phyloP scores from a whole-genome alignment of 2,329 filamentous ascomycete species.

The Cadophora sp. region DNA sequence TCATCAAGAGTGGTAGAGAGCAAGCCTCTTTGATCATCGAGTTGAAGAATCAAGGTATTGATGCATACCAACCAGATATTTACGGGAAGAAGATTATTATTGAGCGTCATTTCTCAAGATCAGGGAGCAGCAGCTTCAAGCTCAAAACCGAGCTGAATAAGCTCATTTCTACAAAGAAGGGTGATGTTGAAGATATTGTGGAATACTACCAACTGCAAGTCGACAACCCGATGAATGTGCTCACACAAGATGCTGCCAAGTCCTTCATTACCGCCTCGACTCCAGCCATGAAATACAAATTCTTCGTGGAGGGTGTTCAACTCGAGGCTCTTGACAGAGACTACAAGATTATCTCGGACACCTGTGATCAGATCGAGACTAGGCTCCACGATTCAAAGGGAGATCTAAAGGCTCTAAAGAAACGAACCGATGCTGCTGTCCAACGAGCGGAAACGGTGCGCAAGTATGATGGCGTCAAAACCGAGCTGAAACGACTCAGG shows the following conservation, averaged over 20 bases:
- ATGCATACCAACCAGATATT: constrained; percentile 81
- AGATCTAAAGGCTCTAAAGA: constrained; percentile 67
- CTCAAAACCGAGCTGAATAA: constrained; percentile 73
- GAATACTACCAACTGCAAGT: constrained; percentile 95
- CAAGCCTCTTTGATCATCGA: constrained; percentile 78
- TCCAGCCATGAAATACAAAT: constrained; percentile 88
- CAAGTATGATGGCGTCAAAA: constrained; percentile 69
- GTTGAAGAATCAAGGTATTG: constrained; percentile 88
- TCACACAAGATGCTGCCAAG: constrained; percentile 93
- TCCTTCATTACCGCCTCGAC: constrained; percentile 90
- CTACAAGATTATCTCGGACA: constrained; percentile 83
- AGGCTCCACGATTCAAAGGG: constrained; percentile 67
- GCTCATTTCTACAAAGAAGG: constrained; percentile 80
- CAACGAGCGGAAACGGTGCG: constrained; percentile 54
- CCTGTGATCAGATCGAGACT: constrained; percentile 72
- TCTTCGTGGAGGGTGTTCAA: constrained; percentile 94
- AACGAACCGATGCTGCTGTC: constrained; percentile 62
- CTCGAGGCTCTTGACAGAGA: constrained; percentile 91
- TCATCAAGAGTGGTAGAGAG: constrained; percentile 89
- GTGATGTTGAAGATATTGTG: constrained; percentile 88
- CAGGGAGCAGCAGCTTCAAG: constrained; percentile 82
- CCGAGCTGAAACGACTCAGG: constrained; percentile 62
- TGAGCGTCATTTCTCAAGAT: constrained; percentile 85
- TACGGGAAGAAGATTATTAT: constrained; percentile 88
- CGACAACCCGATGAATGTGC: constrained; percentile 93